Base-by-base conservation (phyloP, 805 yeast species). In the Kodamaea nitidulidarum region DNA sequence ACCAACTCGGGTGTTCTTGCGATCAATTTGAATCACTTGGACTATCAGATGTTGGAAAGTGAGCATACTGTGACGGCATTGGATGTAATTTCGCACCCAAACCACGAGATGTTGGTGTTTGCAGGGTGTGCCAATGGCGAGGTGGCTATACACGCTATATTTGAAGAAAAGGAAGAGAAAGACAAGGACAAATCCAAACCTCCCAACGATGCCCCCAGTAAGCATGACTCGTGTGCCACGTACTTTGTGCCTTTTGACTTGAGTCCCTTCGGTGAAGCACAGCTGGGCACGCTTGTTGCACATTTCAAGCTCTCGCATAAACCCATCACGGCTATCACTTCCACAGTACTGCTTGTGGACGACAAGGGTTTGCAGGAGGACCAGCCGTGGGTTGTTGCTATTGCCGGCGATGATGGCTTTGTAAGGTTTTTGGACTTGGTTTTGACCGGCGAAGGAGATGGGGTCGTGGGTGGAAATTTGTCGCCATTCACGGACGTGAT, bases 121-220 rank as follows among this genome's bases (percentile, higher is more conserved):
- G 82, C 73, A n/a, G 87, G 83, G 1, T 81, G 70, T 50, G 66
- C 77, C 18, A 80, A 81, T 58, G 91, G 91, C 2, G 76, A 78
- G 36, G 60, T 81, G 3, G 57, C 71, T 32, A 56, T 78, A 3
- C 69, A 78, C 38, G 74, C 75, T 48, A 65, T 67, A 4, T 51
- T 45, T 6, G 35, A 18, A 15, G 39, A 15, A 37, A 42, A 24
- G 37, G 26, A 43, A 28, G 5, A 15, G n/a, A n/a, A n/a, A n/a
- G n/a, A n/a, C n/a, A n/a, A n/a, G n/a, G n/a, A n/a, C n/a, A n/a
- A n/a, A n/a, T n/a, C n/a, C n/a, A n/a, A n/a, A n/a, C n/a, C n/a
- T n/a, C n/a, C n/a, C n/a, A n/a, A n/a, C n/a, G n/a, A n/a, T n/a
- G n/a, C n/a, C n/a, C n/a, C n/a, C n/a, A n/a, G n/a, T n/a, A n/a